Conservation (phyloP, 805 yeast species). For the Blastobotrys robertii region DNA sequence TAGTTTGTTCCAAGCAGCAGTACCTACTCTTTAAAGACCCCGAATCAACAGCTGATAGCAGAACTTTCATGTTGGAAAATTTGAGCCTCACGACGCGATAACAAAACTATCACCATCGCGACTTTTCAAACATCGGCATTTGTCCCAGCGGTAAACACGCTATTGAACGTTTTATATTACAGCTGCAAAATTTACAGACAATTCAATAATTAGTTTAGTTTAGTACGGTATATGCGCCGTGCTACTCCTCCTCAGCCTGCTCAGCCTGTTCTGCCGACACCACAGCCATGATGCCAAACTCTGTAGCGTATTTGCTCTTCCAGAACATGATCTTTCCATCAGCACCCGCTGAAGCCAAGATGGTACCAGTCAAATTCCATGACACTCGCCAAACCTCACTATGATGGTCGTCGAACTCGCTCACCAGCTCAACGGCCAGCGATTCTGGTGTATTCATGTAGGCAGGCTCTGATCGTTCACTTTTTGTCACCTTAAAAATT, state of each 20-base stretch:
- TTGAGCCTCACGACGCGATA: too few species aligned
- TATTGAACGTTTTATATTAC: too few species aligned
- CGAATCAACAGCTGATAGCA: conserved; percentile 4
- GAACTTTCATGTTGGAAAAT: conserved; percentile 2
- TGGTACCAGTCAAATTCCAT: conserved; percentile 92
- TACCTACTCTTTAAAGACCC: not conserved
- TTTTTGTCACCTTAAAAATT: conserved; percentile 60
- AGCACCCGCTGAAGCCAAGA: conserved; percentile 88
- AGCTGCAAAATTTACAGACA: too few species aligned
- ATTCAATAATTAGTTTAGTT: too few species aligned
- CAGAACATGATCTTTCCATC: conserved; percentile 88
- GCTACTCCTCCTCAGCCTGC: conserved; percentile 3
- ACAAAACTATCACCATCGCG: too few species aligned
- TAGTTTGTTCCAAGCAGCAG: not conserved
- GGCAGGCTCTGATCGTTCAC: conserved; percentile 6
- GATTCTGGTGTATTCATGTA: conserved; percentile 10
- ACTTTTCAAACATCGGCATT: too few species aligned
- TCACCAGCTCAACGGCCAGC: conserved; percentile 47
- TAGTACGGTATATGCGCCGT: not conserved
- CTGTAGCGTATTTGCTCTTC: conserved; percentile 79
- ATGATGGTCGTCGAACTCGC: conserved; percentile 65
- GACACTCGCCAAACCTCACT: conserved; percentile 94
- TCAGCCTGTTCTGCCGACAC: conserved; percentile 56
- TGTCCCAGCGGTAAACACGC: too few species aligned
- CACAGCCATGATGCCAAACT: conserved; percentile 87